Base-by-base conservation (phyloP, 2,329 filamentous ascomycete genomes). In the Diaporthe vaccinii region DNA sequence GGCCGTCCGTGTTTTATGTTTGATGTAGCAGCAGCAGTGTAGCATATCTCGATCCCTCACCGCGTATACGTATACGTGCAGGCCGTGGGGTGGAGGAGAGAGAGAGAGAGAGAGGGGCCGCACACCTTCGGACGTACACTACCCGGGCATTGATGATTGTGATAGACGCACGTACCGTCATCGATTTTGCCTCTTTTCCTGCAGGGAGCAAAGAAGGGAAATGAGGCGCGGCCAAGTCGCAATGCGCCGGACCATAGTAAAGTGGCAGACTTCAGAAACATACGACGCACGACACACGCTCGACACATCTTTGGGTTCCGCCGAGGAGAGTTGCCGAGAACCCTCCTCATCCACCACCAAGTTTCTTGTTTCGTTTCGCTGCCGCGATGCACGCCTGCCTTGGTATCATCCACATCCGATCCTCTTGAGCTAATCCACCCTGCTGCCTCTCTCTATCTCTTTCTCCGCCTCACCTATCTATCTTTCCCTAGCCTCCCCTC, bases 91-190 rank as follows among this genome's bases (percentile, higher is more conserved):
- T 14, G 25, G 12, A 5, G n/a, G 51, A 20, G 51, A 4, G 8
- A n/a, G n/a, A n/a, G n/a, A n/a, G 44, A 10, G 7, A 49, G 44
- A 22, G 20, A 49, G 44, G 20, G 44, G 20, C 17, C 20, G 44
- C 44, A 20, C 44, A 49, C 44, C 44, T 46, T 3, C 17, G 44
- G 7, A 15, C 20, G 6, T 17, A 8, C 17, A 49, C 20, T 49
- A 22, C 44, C 49, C 15, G n/a, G 15, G 15, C 53, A 34, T 39
- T 59, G 34, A 58, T 67, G 62, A 68, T 68, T 68, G 62, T 68
- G 62, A 68, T 68, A 39, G 62, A 51, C 62, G 28, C 46, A 53
- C 62, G 22, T 36, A 44, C 62, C 61, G 41, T 67, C 61, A 67
- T 67, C 62, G 41, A 49, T 46, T 65, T 49, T 20, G 41, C 41